phyloP scores from a whole-genome alignment of 129 eudicot genomes.

The Silybum marianum region DNA sequence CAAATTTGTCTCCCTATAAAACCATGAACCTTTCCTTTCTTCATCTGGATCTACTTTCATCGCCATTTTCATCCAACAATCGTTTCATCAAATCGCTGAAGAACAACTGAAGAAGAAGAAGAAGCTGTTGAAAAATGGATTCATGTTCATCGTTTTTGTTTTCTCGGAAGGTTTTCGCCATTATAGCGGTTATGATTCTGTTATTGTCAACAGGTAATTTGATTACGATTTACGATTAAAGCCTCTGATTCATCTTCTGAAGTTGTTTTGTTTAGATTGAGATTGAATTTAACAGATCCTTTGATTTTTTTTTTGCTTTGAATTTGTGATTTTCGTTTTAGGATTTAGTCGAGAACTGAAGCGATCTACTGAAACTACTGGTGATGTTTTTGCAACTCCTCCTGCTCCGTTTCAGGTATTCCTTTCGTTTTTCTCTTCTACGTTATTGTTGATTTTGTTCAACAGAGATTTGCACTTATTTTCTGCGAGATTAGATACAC shows the following conservation, averaged over 20 bases:
- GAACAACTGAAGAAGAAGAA: conserved; percentile 7
- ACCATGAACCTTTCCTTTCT: neutral
- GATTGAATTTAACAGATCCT: neutral
- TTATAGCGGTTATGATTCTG: conserved; percentile 32
- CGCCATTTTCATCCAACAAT: neutral
- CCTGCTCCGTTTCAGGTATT: conserved; percentile 28
- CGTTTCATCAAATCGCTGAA: neutral
- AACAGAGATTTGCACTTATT: neutral
- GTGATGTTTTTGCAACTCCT: conserved; percentile 14
- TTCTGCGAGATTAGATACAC: neutral
- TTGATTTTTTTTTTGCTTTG: conserved; percentile 5
- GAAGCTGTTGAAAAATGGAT: neutral
- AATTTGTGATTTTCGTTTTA: neutral
- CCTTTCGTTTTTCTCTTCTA: neutral
- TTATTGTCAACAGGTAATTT: conserved; percentile 34
- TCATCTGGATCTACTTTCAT: conserved; percentile 17
- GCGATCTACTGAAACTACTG: conserved; percentile 6
- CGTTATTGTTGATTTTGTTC: neutral
- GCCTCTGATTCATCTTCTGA: neutral
- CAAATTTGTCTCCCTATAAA: neutral
- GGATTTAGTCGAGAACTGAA: conserved; percentile 34
- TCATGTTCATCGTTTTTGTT: conserved; percentile 18
- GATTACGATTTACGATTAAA: neutral
- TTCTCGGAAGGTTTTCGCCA: conserved; percentile 16
- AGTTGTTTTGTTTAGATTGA: neutral